These are phyloP conservation scores for Leccinum arenicola DNA, from an alignment of 768 basidiomycete genomes.

Conservation along the genomic window DNA sequence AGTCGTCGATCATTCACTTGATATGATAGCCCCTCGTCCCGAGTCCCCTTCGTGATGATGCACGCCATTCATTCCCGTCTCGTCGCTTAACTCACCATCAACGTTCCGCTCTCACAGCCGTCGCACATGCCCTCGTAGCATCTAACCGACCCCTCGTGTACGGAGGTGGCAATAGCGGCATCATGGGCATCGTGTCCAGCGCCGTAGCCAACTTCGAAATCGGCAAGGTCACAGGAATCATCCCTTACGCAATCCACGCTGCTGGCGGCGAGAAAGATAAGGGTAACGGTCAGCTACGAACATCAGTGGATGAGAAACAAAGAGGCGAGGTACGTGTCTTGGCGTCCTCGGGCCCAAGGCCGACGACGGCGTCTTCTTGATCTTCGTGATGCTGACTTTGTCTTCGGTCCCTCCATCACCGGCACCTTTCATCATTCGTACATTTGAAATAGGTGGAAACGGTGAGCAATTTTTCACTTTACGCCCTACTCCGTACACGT, in stretches of 20 bases:
- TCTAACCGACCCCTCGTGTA: conserved; percentile 71
- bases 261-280: conserved; percentile 64
- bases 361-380: background rate
- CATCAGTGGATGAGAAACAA: conserved; percentile 28
- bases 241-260: conserved; percentile 72
- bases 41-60: background rate
- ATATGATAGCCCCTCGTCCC: background rate
- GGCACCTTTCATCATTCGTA: background rate
- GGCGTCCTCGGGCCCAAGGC: background rate
- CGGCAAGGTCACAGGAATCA: conserved; percentile 73
- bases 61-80: background rate
- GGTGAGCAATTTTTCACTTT: conserved; percentile 15
- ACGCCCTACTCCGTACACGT: background rate
- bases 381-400: conserved; percentile 11
- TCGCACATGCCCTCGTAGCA: conserved; percentile 70
- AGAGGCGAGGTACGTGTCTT: conserved; percentile 34
- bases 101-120: conserved; percentile 41
- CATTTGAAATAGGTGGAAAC: conserved; percentile 29
- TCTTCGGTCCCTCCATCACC: background rate
- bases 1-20: conserved; percentile 30
- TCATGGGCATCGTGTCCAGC: conserved; percentile 83
- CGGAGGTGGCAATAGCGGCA: conserved; percentile 78
- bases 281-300: conserved; percentile 25
- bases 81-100: conserved; percentile 6
- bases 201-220: conserved; percentile 56